These are phyloP conservation scores for Ophiocordyceps camponoti-saundersi DNA, from an alignment of 2,329 filamentous ascomycete species.

Conservation along the genomic window DNA sequence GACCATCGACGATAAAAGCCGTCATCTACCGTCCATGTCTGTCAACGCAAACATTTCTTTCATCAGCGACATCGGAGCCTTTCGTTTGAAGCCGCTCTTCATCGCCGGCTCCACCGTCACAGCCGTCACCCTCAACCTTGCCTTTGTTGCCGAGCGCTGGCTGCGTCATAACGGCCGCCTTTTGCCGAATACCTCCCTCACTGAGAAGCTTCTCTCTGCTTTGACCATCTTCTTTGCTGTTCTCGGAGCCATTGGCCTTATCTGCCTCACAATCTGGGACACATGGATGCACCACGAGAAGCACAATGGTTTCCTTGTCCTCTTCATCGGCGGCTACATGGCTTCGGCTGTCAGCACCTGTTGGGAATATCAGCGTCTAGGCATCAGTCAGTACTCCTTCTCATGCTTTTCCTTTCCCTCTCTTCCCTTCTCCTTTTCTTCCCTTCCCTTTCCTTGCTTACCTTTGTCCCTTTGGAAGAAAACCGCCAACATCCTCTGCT, in stretches of 20 bases:
- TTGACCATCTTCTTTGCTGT: conserved; percentile 53
- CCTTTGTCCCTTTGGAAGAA: conserved; percentile 18
- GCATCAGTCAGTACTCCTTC: conserved; percentile 37
- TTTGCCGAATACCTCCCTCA: conserved; percentile 47
- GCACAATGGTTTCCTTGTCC: conserved; percentile 59
- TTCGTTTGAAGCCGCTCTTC: conserved; percentile 57
- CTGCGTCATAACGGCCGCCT: conserved; percentile 69
- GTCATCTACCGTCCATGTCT: conserved; percentile 44
- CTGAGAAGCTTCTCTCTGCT: conserved; percentile 44
- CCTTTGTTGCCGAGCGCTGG: conserved; percentile 70
- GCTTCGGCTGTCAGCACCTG: conserved; percentile 78
- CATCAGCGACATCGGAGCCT: conserved; percentile 50
- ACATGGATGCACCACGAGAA: conserved; percentile 47
- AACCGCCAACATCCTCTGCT: conserved; percentile 63
- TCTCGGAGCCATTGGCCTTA: conserved; percentile 62
- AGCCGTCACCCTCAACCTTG: conserved; percentile 63
- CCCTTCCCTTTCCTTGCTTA: not conserved
- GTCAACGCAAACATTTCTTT: conserved; percentile 45
- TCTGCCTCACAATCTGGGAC: conserved; percentile 75
- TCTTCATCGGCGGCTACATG: conserved; percentile 81
- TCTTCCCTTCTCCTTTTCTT: not conserved
- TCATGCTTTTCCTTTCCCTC: not conserved
- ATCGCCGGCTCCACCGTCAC: conserved; percentile 55
- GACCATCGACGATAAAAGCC: conserved; percentile 36
- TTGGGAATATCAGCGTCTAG: conserved; percentile 75